These are phyloP conservation scores for Mariannaea sp. DNA, from an alignment of 2,329 filamentous ascomycete genomes.

Conservation along the genomic window DNA sequence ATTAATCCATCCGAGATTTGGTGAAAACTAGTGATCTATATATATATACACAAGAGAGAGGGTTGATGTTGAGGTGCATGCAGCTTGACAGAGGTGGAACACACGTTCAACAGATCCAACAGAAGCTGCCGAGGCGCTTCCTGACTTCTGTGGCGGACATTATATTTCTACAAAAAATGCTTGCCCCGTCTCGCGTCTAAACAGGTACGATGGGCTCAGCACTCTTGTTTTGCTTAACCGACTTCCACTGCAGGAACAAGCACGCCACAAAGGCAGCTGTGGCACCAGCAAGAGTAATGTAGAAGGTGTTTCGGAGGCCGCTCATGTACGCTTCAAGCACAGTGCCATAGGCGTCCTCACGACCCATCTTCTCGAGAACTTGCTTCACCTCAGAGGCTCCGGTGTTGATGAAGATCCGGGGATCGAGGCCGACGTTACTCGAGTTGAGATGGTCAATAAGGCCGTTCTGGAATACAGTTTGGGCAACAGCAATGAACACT, in stretches of 20 bases:
- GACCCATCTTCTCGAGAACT: constrained; percentile 49
- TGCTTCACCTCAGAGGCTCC: constrained; percentile 56
- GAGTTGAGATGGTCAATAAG: constrained; percentile 58
- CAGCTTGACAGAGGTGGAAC: too few relatives aligned
- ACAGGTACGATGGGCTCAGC: constrained; percentile 34
- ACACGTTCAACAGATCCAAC: too few relatives aligned
- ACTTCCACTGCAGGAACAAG: constrained; percentile 57
- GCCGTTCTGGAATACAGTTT: constrained; percentile 70
- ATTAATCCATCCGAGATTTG: too few relatives aligned
- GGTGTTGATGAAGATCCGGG: constrained; percentile 54
- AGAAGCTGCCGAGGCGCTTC: too few relatives aligned
- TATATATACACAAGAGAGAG: too few relatives aligned
- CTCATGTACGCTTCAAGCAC: constrained; percentile 56
- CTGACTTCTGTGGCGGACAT: too few relatives aligned
- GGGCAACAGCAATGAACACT: constrained; percentile 66
- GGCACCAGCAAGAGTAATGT: constrained; percentile 56
- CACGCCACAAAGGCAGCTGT: constrained; percentile 51
- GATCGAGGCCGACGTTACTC: constrained; percentile 51
- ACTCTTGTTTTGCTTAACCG: constrained; percentile 52
- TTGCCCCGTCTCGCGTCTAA: constrained; percentile 15
- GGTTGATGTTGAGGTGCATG: too few relatives aligned
- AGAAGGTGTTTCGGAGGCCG: constrained; percentile 57
- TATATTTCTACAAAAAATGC: too few relatives aligned
- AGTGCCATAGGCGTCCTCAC: constrained; percentile 46
- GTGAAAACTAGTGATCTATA: too few relatives aligned